A percentile compares a stretch with the other conserved stretches of the same genome.
These are phyloP conservation scores for Bipolaris victoriae DNA, from an alignment of 2,329 filamentous ascomycete genomes.

Conservation along the genomic window DNA sequence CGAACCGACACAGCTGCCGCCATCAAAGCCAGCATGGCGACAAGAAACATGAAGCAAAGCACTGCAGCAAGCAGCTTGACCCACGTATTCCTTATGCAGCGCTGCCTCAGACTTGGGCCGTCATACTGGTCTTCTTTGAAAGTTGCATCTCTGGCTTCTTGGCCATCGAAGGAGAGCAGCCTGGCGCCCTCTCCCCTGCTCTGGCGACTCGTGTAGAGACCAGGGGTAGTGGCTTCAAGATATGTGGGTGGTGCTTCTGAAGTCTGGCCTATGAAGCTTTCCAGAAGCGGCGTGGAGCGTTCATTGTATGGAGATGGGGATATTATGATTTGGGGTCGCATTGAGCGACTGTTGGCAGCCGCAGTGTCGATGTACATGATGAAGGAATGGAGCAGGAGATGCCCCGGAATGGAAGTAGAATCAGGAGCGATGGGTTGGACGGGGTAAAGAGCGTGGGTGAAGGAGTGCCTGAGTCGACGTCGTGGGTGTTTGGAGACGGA, in stretches of 20 bases:
- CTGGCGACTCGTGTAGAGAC: constrained; percentile 34
- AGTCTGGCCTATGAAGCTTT: constrained; percentile 33
- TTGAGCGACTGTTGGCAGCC: constrained; percentile 36
- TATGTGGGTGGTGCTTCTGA: constrained; percentile 34
- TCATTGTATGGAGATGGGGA: constrained; percentile 26
- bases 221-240: constrained; percentile 45
- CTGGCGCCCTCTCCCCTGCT: constrained; percentile 41
- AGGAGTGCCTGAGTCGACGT: constrained; percentile 1
- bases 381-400: background rate
- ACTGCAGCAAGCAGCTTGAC: constrained; percentile 29
- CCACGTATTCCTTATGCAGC: constrained; percentile 31
- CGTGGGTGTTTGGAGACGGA: constrained; percentile 4
- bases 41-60: constrained; percentile 30
- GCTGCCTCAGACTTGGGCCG: constrained; percentile 24
- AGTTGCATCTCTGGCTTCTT: constrained; percentile 21
- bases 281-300: constrained; percentile 32
- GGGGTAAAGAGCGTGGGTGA: constrained; percentile 7
- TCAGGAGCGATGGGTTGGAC: background rate
- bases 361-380: constrained; percentile 45
- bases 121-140: constrained; percentile 37
- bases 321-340: constrained; percentile 27
- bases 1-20: constrained; percentile 24
- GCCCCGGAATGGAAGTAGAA: background rate
- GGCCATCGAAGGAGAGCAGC: constrained; percentile 30
- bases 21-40: constrained; percentile 31